Percentiles rank a stretch among this genome's conserved stretches.
Conservation (phyloP, 345 rosid species). For the Alliaria petiolata region DNA sequence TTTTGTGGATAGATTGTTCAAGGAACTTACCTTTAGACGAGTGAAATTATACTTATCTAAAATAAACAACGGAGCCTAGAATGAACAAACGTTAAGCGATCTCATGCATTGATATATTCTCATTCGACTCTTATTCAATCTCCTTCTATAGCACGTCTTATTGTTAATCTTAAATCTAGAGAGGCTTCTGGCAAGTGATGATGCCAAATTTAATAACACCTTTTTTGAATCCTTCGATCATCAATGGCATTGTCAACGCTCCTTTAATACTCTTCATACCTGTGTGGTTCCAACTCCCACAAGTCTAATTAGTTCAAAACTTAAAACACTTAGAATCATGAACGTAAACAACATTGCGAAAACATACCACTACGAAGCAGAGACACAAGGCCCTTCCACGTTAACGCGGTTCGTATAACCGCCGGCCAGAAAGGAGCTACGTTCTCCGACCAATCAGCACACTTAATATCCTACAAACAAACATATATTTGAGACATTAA, state of each 20-base stretch:
- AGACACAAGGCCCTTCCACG: conserved; percentile 81
- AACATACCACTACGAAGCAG: conserved; percentile 60
- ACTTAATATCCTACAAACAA: conserved; percentile 61
- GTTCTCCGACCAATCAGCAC: conserved; percentile 75
- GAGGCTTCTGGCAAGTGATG: conserved; percentile 74
- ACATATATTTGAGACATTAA: not conserved
- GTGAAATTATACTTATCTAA: not conserved
- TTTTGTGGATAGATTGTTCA: no score
- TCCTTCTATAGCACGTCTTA: not conserved
- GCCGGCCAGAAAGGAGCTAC: conserved; percentile 98
- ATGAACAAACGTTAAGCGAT: not conserved
- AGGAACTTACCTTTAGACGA: not conserved
- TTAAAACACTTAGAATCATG: not conserved
- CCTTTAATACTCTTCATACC: conserved; percentile 76
- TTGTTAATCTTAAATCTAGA: conserved; percentile 1
- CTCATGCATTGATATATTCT: not conserved
- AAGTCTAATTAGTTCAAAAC: not conserved
- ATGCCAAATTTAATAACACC: conserved; percentile 73
- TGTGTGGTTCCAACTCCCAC: conserved; percentile 11
- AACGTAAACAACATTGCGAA: not conserved
- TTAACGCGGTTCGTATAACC: conserved; percentile 65
- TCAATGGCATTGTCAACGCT: conserved; percentile 86
- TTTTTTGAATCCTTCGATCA: conserved; percentile 88
- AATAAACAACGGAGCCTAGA: not conserved
- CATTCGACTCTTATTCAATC: not conserved